Evolutionary conservation across 208 protist species (phyloP).

Genomic region (Trypanosoma grayi): DNA sequence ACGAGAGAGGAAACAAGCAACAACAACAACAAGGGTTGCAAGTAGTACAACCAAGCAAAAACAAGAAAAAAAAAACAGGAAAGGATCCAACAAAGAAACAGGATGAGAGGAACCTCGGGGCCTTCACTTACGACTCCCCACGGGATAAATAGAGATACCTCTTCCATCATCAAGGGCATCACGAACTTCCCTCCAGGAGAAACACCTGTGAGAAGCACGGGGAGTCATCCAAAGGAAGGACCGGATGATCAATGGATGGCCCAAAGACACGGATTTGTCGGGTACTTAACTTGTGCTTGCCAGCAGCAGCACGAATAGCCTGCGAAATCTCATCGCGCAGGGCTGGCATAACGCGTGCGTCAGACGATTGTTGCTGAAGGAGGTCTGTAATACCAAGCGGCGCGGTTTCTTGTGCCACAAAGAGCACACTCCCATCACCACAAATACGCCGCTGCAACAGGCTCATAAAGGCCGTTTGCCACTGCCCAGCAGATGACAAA

Average conservation of each 20-base stretch:
- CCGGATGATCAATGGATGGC: slow-evolving; percentile 61
- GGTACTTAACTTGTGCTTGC: slow-evolving; percentile 40
- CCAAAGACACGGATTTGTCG: slow-evolving; percentile 66
- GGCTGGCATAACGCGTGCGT: slow-evolving; percentile 15
- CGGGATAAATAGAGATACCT: too few relatives aligned
- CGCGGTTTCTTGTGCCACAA: slow-evolving; percentile 64
- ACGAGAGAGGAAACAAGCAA: too few relatives aligned
- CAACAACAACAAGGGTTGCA: too few relatives aligned
- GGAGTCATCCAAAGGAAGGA: slow-evolving; percentile 51
- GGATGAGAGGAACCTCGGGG: too few relatives aligned
- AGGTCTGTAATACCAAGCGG: slow-evolving; percentile 67
- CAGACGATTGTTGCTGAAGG: slow-evolving; percentile 14
- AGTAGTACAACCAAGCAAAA: too few relatives aligned
- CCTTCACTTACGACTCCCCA: too few relatives aligned
- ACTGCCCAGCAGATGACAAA: slow-evolving; percentile 57
- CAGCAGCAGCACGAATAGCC: slow-evolving; percentile 40
- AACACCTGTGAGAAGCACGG: slow-evolving; percentile 61
- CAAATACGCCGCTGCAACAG: slow-evolving; percentile 48
- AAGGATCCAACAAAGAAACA: slow-evolving; percentile 3
- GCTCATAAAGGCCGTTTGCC: slow-evolving; percentile 34
- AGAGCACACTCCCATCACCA: slow-evolving; percentile 56
- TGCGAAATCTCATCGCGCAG: slow-evolving; percentile 29
- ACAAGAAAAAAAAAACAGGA: slow-evolving; percentile 6
- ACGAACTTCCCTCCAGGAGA: slow-evolving; percentile 37
- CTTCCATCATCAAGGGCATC: too few relatives aligned